Evolutionary conservation across 1,139 yeast species (phyloP), one percentile per base, ranked within the genome.

Genomic region (Taiozyma sp.): DNA sequence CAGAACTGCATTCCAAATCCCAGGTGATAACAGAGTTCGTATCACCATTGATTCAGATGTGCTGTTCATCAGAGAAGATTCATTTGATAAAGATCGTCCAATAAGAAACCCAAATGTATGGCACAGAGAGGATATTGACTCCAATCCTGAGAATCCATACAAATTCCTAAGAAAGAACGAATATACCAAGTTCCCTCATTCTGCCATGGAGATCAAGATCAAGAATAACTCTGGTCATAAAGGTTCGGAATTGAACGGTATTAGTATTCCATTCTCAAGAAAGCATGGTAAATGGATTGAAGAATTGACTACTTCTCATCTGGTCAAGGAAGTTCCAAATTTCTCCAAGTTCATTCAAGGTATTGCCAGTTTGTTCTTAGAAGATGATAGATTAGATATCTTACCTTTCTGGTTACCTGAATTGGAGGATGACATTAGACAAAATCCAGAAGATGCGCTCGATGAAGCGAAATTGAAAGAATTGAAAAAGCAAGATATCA

Each of bases 281-380:
- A 70, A 75, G 66, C 76, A 75, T 53, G 77, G 83, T 47, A 77
- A 80, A 55, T 93, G 99, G 99, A 79, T 93, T 56, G 85, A 85
- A 58, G 99, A 93, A 57, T 77, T 93, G 62, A 85, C 89, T 43
- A 81, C 83, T 55, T 81, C 91, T 43, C 93, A 88, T 65, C 75
- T 93, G 97, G 99, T 93, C 44, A 98, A 93, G 70, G 97, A 97
- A 1, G 97, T 93, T 42, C 99, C 99, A 42, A 93, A 93, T 69
- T 93, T 90, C 67, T 91, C 98, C 54, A 93, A 93, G 69, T 93
- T 93, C 64, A 90, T 93, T 60, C 99, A 93, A 64, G 99, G 99
- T 69, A 82, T 90, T 56, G 91, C 97, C 7, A 77, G 89, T 3
- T 76, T 93, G 56, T 93, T 85, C 66, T 79, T 89, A 52, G 98